phyloP scores from a whole-genome alignment of 1,139 yeast species.

The Wickerhamomyces sp. region DNA sequence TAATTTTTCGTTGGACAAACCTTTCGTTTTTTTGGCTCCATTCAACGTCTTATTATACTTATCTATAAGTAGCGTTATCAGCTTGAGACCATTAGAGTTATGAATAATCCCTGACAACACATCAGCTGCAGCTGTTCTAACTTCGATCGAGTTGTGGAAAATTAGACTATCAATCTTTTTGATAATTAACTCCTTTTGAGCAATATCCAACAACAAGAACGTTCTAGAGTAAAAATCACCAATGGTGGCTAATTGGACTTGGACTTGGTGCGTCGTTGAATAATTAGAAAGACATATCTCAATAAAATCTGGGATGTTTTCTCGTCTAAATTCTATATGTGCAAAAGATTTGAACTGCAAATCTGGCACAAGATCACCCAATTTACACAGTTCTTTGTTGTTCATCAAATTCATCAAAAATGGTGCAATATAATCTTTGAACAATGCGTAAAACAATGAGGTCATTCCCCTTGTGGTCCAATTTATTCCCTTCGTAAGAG shows the following conservation, averaged over 20 bases:
- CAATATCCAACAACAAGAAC: constrained; percentile 47
- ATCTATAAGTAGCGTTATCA: constrained; percentile 33
- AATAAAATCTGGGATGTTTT: constrained; percentile 43
- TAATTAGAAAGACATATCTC: constrained; percentile 44
- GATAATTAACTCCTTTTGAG: constrained; percentile 50
- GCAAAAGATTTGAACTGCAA: constrained; percentile 52
- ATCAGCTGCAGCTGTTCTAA: constrained; percentile 70
- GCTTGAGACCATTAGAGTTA: constrained; percentile 53
- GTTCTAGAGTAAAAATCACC: constrained; percentile 77
- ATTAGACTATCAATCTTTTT: constrained; percentile 50
- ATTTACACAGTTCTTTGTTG: constrained; percentile 78
- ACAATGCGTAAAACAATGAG: constrained; percentile 34
- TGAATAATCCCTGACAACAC: constrained; percentile 82
- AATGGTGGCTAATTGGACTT: constrained; percentile 63
- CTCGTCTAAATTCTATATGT: constrained; percentile 49
- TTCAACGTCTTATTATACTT: constrained; percentile 36
- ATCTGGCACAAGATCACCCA: constrained; percentile 61
- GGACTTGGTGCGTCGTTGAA: constrained; percentile 62
- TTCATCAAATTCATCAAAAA: constrained; percentile 62
- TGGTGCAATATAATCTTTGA: constrained; percentile 54
- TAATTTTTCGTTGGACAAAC: constrained; percentile 37
- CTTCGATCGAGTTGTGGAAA: constrained; percentile 61
- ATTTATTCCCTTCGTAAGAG: constrained; percentile 27
- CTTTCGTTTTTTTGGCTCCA: constrained; percentile 30
- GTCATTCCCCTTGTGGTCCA: constrained; percentile 24